A percentile compares a stretch with the other conserved stretches of the same genome.
These are phyloP conservation scores for Dryadomyces sulphureus DNA, from an alignment of 2,329 filamentous ascomycete species.

Conservation along the genomic window DNA sequence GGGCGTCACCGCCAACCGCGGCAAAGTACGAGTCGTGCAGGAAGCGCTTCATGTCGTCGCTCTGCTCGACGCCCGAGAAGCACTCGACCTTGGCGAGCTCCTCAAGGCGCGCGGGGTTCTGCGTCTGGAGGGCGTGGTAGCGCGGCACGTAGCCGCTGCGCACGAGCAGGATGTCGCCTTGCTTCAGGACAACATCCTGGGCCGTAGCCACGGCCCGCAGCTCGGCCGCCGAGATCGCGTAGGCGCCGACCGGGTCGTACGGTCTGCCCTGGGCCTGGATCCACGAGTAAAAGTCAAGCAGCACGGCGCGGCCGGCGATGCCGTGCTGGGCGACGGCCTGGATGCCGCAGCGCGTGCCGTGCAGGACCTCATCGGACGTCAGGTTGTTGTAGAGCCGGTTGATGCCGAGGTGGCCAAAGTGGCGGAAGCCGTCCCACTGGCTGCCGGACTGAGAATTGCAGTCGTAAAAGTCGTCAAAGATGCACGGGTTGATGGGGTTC, in stretches of 20 bases:
- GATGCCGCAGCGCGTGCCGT: slow-evolving; percentile 1
- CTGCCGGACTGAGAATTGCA: slow-evolving; percentile 8
- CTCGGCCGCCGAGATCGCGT: slow-evolving; percentile 25
- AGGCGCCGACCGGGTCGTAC: slow-evolving; percentile 22
- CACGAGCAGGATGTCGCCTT: slow-evolving; percentile 42
- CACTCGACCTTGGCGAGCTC: not conserved
- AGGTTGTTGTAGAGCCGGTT: slow-evolving; percentile 5
- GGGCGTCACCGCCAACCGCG: slow-evolving; percentile 40
- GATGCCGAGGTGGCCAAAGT: not conserved
- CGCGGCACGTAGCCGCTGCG: slow-evolving; percentile 34
- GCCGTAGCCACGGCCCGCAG: slow-evolving; percentile 28
- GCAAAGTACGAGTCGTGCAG: slow-evolving; percentile 40
- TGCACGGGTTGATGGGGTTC: not conserved
- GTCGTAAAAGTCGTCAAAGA: slow-evolving; percentile 6
- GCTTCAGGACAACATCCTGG: slow-evolving; percentile 22
- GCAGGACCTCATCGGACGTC: not conserved
- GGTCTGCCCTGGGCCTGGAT: slow-evolving; percentile 25
- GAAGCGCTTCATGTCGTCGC: slow-evolving; percentile 34
- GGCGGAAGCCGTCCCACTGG: slow-evolving; percentile 10
- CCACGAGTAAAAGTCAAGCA: slow-evolving; percentile 32
- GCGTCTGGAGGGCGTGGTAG: slow-evolving; percentile 19
- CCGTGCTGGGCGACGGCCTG: slow-evolving; percentile 22
- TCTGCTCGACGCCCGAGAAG: slow-evolving; percentile 31
- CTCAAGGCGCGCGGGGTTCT: not conserved
- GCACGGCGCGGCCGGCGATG: slow-evolving; percentile 33